Evolutionary conservation across 1,284 basidiomycete species (phyloP).

Genomic region (Irpex lacteus): DNA sequence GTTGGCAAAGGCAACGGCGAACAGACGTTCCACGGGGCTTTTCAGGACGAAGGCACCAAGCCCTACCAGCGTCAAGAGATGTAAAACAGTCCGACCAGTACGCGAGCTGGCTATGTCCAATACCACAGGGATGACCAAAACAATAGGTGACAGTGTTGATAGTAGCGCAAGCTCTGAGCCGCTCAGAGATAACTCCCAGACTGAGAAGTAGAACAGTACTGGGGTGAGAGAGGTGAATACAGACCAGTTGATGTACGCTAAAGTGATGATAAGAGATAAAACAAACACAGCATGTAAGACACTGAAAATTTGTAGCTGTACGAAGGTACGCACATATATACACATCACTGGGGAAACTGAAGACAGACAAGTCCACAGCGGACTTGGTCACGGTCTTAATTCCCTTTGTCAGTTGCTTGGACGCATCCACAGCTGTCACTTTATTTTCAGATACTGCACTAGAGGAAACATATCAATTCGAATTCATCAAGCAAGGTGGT

Average conservation of each 20-base stretch:
- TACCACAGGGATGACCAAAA: conserved; percentile 49
- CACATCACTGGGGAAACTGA: conserved; percentile 27
- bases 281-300: background rate
- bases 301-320: conserved; percentile 18
- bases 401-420: background rate
- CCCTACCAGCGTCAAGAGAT: conserved; percentile 53
- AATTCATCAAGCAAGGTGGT: conserved; percentile 35
- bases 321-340: conserved; percentile 30
- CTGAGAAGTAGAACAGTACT: conserved; percentile 89
- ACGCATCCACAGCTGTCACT: background rate
- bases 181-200: conserved; percentile 84
- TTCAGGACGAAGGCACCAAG: conserved; percentile 59
- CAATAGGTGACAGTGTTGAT: conserved; percentile 62
- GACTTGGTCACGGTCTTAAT: background rate
- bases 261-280: background rate
- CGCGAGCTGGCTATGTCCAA: conserved; percentile 44
- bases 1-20: conserved; percentile 56
- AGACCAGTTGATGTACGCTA: conserved; percentile 88
- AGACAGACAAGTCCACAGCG: background rate
- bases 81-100: conserved; percentile 46
- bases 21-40: conserved; percentile 54
- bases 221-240: conserved; percentile 81
- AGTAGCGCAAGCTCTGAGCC: conserved; percentile 75
- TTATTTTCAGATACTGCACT: conserved; percentile 11
- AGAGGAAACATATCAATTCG: conserved; percentile 2